Conservation (phyloP, 78 protist genomes). For the Tieghemostelium lacteum region DNA sequence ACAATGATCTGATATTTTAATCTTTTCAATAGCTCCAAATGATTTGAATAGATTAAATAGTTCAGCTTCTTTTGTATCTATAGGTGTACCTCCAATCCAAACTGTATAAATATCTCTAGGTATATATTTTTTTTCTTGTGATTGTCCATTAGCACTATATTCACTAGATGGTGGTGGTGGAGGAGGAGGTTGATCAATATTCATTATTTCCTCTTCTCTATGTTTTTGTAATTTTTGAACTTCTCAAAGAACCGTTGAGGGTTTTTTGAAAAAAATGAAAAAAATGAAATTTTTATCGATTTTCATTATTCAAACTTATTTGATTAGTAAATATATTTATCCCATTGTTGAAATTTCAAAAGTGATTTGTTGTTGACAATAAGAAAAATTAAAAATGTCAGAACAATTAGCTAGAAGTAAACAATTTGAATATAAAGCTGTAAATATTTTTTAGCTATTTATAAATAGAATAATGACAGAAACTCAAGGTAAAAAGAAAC, state of each 20-base stretch:
- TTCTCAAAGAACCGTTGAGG: too few relatives aligned
- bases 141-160: neutral
- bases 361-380: too few relatives aligned
- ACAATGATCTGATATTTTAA: conserved; percentile 6
- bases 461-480: neutral
- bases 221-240: too few relatives aligned
- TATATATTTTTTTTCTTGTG: neutral
- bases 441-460: conserved; percentile 10
- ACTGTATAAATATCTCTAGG: conserved; percentile 20
- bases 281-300: too few relatives aligned
- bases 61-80: neutral
- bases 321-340: too few relatives aligned
- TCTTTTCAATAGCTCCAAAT: conserved; percentile 1
- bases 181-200: neutral
- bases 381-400: conserved; percentile 42
- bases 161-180: neutral
- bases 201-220: too few relatives aligned
- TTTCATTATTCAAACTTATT: too few relatives aligned
- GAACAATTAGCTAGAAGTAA: conserved; percentile 70
- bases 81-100: conserved; percentile 59
- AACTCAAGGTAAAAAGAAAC: neutral
- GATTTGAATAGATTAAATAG: neutral
- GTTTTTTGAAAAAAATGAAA: too few relatives aligned
- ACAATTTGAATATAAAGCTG: conserved; percentile 78
- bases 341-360: too few relatives aligned